Evolutionary conservation across 164 flowering plant genomes (phyloP).

Genomic region (Euptelea pleiosperma): DNA sequence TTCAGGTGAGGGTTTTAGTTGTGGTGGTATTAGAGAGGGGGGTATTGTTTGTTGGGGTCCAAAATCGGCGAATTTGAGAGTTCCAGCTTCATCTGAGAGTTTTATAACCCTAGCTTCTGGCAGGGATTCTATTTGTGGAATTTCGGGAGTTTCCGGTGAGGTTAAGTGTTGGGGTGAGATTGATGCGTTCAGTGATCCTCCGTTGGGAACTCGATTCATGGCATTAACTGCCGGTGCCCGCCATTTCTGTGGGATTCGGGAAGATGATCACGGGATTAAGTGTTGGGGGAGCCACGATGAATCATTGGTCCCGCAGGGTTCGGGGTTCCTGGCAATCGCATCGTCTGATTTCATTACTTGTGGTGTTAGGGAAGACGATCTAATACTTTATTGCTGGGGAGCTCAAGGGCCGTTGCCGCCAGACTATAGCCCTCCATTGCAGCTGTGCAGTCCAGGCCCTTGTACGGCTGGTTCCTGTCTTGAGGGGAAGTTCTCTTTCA

Average conservation of each 20-base stretch:
- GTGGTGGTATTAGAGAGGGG: constrained; percentile 53
- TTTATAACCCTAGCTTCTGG: constrained; percentile 39
- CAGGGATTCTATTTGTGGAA: constrained; percentile 55
- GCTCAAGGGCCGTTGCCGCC: constrained; percentile 26
- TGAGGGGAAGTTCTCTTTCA: constrained; percentile 60
- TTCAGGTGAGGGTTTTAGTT: constrained; percentile 82
- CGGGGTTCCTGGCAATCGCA: constrained; percentile 74
- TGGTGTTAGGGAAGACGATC: constrained; percentile 78
- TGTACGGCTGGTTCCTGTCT: constrained; percentile 52
- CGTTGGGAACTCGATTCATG: constrained; percentile 43
- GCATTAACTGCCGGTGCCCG: constrained; percentile 59
- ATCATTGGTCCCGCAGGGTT: constrained; percentile 54
- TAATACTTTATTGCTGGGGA: constrained; percentile 83
- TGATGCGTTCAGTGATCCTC: constrained; percentile 22
- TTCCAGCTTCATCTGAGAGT: constrained; percentile 24
- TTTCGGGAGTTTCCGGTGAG: constrained; percentile 40
- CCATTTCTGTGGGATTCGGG: constrained; percentile 82
- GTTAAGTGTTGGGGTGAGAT: constrained; percentile 66
- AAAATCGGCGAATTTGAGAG: constrained; percentile 32
- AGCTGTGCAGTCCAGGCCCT: constrained; percentile 80
- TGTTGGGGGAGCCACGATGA: constrained; percentile 78
- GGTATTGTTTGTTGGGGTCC: constrained; percentile 83
- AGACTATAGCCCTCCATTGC: constrained; percentile 71
- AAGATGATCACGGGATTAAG: constrained; percentile 67
- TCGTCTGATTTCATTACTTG: constrained; percentile 64